phyloP scores from a whole-genome alignment of 176 grass and related monocot genomes.

The Rhynchospora pubera region DNA sequence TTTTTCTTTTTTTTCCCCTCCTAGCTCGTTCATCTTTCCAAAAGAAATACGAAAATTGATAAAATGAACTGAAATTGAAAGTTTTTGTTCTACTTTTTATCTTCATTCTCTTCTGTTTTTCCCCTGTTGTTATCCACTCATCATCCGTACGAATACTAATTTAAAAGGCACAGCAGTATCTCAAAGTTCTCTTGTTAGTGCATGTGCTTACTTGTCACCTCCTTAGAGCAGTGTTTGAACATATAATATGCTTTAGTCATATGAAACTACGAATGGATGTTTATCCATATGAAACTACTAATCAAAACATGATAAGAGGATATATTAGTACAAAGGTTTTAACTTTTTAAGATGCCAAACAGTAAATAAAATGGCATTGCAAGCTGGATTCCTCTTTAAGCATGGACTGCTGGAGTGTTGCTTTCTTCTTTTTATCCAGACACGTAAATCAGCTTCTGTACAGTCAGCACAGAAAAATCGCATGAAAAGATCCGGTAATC shows the following conservation, averaged over 20 bases:
- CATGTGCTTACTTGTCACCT: no score
- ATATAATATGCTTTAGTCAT: not conserved
- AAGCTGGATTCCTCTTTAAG: not conserved
- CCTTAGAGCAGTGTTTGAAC: no score
- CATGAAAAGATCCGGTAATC: not conserved
- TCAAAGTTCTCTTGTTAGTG: no score
- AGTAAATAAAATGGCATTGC: not conserved
- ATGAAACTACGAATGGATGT: not conserved
- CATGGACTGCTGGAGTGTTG: not conserved
- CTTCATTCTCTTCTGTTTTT: no score
- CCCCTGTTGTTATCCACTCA: no score
- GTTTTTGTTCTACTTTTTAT: no score
- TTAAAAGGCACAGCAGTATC: no score
- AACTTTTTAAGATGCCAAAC: not conserved
- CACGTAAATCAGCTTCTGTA: not conserved
- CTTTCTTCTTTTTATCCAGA: slow-evolving; percentile 1
- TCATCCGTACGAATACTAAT: no score
- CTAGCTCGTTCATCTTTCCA: no score
- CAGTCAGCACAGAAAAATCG: not conserved
- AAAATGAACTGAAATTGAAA: no score
- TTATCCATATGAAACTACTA: not conserved
- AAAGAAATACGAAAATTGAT: no score
- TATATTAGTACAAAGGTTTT: not conserved
- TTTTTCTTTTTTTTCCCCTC: no score
- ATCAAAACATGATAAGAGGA: not conserved